Conservation (phyloP, 202 grass and related monocot genomes). For the Schoenoplectus tabernaemontani region DNA sequence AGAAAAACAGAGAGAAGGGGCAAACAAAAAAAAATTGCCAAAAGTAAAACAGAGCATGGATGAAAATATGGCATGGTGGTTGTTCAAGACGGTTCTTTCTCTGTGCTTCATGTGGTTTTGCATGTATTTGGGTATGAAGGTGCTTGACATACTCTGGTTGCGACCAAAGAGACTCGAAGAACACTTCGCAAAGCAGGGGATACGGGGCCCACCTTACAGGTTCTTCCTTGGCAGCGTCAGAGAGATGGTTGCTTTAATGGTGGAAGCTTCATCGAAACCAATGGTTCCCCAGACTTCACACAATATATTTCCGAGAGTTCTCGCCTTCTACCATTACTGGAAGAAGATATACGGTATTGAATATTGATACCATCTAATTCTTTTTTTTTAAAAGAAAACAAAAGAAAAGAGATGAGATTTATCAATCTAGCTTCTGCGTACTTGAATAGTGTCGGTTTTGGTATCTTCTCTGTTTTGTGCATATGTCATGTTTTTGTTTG, state of each 20-base stretch:
- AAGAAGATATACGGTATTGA: constrained; percentile 96
- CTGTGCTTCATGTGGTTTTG: constrained; percentile 26
- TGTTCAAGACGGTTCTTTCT: constrained; percentile 18
- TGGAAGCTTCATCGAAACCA: constrained; percentile 70
- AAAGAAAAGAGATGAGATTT: background rate
- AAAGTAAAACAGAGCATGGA: constrained; percentile 24
- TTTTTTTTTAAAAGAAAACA: background rate
- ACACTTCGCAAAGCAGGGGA: constrained; percentile 70
- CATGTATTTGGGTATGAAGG: constrained; percentile 34
- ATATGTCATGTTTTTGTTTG: constrained; percentile 18
- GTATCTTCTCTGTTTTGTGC: constrained; percentile 18
- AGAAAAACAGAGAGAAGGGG: constrained; percentile 15
- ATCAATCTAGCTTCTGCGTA: constrained; percentile 5
- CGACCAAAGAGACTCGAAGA: constrained; percentile 60
- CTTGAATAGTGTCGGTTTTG: constrained; percentile 22
- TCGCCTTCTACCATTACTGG: constrained; percentile 96
- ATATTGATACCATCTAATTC: background rate
- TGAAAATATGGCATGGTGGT: constrained; percentile 24
- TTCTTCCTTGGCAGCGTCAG: constrained; percentile 63
- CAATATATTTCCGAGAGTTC: constrained; percentile 81
- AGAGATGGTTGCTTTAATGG: constrained; percentile 82
- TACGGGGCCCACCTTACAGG: constrained; percentile 61
- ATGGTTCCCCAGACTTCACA: constrained; percentile 79
- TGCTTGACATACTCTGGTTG: constrained; percentile 76
- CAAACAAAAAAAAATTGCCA: background rate